These are phyloP conservation scores for Samsoniella hepiali DNA, from an alignment of 2,329 filamentous ascomycete species.

Conservation along the genomic window DNA sequence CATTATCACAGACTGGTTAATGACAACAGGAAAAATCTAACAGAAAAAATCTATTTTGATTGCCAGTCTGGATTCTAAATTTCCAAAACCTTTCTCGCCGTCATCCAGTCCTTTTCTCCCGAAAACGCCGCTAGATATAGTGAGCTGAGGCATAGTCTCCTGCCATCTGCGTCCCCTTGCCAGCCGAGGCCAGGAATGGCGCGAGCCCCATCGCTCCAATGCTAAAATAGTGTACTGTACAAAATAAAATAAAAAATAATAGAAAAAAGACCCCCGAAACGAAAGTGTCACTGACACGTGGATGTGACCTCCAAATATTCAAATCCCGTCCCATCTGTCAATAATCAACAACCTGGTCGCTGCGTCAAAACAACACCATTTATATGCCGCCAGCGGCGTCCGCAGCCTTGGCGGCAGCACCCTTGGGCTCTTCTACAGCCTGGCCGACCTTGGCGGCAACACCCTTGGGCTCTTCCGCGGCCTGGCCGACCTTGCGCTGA, in stretches of 20 bases:
- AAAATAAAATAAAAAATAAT: constrained; percentile 7
- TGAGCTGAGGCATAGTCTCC: constrained; percentile 10
- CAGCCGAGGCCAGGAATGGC: constrained; percentile 17
- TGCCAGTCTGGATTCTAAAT: constrained; percentile 11
- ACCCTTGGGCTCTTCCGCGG: background rate
- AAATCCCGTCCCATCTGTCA: background rate
- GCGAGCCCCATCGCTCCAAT: constrained; percentile 3
- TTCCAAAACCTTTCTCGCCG: constrained; percentile 12
- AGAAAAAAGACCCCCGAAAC: background rate
- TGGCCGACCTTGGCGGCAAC: background rate
- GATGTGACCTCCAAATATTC: background rate
- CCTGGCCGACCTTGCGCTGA: constrained; percentile 21
- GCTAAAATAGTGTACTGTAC: constrained; percentile 17
- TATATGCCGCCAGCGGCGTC: constrained; percentile 17
- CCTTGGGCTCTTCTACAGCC: constrained; percentile 15
- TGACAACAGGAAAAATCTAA: background rate
- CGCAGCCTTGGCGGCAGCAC: constrained; percentile 15
- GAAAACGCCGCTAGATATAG: constrained; percentile 16
- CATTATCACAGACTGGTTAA: background rate
- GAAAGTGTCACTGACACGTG: constrained; percentile 21
- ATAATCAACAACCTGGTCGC: background rate
- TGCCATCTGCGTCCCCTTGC: background rate
- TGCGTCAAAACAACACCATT: constrained; percentile 6
- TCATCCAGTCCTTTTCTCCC: constrained; percentile 10
- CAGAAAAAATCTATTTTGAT: background rate